Evolutionary conservation across 2,329 filamentous ascomycete species (phyloP).

Genomic region (Paracorniculantispora psalliotae): DNA sequence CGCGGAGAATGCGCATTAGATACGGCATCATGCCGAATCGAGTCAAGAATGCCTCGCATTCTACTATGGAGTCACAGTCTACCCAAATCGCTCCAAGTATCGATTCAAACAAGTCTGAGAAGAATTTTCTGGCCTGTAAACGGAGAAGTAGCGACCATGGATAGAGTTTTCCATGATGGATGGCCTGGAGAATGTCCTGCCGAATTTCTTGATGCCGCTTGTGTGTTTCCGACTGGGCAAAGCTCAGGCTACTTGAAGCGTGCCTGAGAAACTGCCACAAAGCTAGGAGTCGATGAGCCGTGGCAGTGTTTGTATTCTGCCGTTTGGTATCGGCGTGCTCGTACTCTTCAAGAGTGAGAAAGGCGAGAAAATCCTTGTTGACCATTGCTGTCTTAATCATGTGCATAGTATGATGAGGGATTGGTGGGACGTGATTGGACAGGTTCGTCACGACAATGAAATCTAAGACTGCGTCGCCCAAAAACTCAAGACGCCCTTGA

Average conservation of each 20-base stretch:
- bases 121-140: conserved; percentile 67
- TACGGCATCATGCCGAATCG: conserved; percentile 60
- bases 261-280: conserved; percentile 70
- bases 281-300: conserved; percentile 28
- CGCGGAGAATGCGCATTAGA: conserved; percentile 56
- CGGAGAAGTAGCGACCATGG: conserved; percentile 71
- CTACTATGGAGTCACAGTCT: conserved; percentile 61
- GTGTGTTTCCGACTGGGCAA: conserved; percentile 39
- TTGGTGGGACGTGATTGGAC: conserved; percentile 39
- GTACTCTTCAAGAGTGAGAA: conserved; percentile 59
- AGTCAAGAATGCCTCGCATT: conserved; percentile 56
- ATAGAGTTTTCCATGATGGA: conserved; percentile 51
- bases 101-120: conserved; percentile 77
- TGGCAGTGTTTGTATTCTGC: conserved; percentile 16
- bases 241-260: conserved; percentile 40
- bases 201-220: conserved; percentile 45
- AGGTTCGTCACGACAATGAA: conserved; percentile 64
- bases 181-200: conserved; percentile 41
- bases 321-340: conserved; percentile 18
- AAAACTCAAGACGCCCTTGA: conserved; percentile 75
- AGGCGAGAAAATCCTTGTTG: conserved; percentile 75
- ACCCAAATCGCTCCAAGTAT: conserved; percentile 79
- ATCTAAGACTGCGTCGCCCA: conserved; percentile 84
- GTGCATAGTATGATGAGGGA: conserved; percentile 61
- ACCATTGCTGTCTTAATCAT: conserved; percentile 68